A percentile compares a stretch with the other conserved stretches of the same genome.
phyloP scores from a whole-genome alignment of 768 basidiomycete genomes.

The Leccinum incarnatum region DNA sequence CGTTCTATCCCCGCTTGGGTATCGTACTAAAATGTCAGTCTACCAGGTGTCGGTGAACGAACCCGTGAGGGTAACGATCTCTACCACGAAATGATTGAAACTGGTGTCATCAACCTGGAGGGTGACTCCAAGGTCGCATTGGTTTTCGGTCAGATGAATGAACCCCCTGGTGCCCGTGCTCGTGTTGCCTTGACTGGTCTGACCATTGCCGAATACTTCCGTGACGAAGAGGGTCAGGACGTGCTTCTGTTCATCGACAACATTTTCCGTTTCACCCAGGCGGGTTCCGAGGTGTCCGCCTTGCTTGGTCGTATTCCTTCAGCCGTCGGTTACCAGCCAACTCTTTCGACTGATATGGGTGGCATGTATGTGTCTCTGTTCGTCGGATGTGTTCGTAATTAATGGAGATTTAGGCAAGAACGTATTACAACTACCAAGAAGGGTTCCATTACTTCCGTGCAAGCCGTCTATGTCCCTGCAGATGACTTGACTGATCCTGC shows the following conservation, averaged over 20 bases:
- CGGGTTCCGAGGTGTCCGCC: slow-evolving; percentile 99
- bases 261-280: slow-evolving; percentile 99
- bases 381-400: slow-evolving; percentile 1
- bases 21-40: slow-evolving; percentile 6
- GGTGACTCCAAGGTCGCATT: slow-evolving; percentile 99
- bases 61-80: slow-evolving; percentile 99
- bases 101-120: slow-evolving; percentile 99
- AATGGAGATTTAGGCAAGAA: slow-evolving; percentile 71
- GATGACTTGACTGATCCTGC: slow-evolving; percentile 99
- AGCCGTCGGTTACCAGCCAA: slow-evolving; percentile 99
- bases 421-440: slow-evolving; percentile 99
- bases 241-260: slow-evolving; percentile 99
- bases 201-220: slow-evolving; percentile 99
- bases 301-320: slow-evolving; percentile 99
- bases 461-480: slow-evolving; percentile 99
- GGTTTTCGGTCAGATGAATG: slow-evolving; percentile 99
- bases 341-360: slow-evolving; percentile 99
- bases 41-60: slow-evolving; percentile 94
- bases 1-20: neutral
- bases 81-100: slow-evolving; percentile 99
- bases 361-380: slow-evolving; percentile 67
- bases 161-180: slow-evolving; percentile 99
- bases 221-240: slow-evolving; percentile 99
- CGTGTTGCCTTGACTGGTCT: slow-evolving; percentile 99
- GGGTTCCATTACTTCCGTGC: slow-evolving; percentile 99